Conservation (phyloP, 148 eudicot genomes). For the Diospyros lotus region DNA sequence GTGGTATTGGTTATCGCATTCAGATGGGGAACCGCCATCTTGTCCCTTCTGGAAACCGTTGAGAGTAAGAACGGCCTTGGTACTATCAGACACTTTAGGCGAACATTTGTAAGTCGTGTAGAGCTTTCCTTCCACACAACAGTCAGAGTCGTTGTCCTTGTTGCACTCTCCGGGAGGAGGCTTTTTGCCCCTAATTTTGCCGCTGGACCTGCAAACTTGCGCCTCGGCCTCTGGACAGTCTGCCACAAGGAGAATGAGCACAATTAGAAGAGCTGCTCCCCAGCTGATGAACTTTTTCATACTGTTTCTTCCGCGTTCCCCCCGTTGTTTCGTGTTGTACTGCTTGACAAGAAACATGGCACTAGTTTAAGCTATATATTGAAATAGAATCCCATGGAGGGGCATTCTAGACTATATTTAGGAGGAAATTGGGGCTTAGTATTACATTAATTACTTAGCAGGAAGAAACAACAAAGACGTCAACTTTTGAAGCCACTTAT, state of each 20-base stretch:
- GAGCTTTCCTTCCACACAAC: slow-evolving; percentile 2
- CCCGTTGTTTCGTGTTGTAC: not conserved
- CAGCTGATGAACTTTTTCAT: not conserved
- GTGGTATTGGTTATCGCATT: not conserved
- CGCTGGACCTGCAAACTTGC: not conserved
- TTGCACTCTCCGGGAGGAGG: slow-evolving; percentile 3
- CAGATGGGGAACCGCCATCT: slow-evolving; percentile 7
- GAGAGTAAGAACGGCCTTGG: not conserved
- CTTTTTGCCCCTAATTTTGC: slow-evolving; percentile 5
- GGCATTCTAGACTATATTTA: no score
- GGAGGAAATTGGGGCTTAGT: no score
- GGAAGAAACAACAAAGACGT: no score
- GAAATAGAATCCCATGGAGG: not conserved
- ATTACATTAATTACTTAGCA: no score
- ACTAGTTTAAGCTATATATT: not conserved
- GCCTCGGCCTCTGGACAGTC: not conserved
- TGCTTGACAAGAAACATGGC: not conserved
- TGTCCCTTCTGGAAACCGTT: not conserved
- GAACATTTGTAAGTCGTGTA: slow-evolving; percentile 8
- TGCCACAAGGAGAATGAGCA: no score
- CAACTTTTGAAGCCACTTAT: no score
- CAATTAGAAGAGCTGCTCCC: not conserved
- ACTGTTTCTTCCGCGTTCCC: not conserved
- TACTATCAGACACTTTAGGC: not conserved
- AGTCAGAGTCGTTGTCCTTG: not conserved